Conservation (phyloP, 192 early-diverging fungal species). For the Linderina pennispora region DNA sequence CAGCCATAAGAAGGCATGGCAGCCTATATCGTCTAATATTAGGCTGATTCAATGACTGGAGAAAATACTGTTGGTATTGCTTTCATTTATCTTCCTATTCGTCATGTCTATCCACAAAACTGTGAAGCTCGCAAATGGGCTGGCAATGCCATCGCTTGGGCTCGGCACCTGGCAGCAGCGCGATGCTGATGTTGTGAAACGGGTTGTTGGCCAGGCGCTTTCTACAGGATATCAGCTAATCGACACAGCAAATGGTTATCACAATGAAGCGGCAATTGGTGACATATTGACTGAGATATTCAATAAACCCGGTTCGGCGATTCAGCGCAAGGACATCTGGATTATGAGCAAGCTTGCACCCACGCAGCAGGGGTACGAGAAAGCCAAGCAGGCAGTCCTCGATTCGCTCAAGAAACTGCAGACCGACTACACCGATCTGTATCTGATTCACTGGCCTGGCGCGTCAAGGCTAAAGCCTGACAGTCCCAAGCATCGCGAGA, state of each 20-base stretch:
- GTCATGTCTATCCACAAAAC: no score
- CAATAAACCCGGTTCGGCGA: conserved; percentile 27
- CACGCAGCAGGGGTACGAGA: conserved; percentile 60
- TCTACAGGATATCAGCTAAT: conserved; percentile 17
- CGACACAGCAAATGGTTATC: conserved; percentile 63
- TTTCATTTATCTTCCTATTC: no score
- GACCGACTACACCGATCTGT: conserved; percentile 66
- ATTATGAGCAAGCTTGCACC: conserved; percentile 68
- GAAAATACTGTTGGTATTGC: no score
- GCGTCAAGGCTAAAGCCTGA: conserved; percentile 33
- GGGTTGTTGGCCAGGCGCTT: conserved; percentile 23
- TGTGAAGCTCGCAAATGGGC: conserved; percentile 12
- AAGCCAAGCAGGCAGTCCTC: conserved; percentile 48
- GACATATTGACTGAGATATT: conserved; percentile 44
- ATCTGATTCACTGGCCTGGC: conserved; percentile 76
- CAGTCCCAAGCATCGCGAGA: conserved; percentile 33
- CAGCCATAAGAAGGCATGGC: no score
- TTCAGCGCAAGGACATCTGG: conserved; percentile 60
- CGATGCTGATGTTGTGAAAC: conserved; percentile 7
- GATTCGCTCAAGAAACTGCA: conserved; percentile 51
- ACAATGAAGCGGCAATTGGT: conserved; percentile 58
- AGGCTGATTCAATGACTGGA: no score
- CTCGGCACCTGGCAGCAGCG: conserved; percentile 38
- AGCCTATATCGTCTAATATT: no score
- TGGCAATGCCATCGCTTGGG: conserved; percentile 27